phyloP scores from a whole-genome alignment of 306 rosid genomes.

The Trichosanthes cucumerina region DNA sequence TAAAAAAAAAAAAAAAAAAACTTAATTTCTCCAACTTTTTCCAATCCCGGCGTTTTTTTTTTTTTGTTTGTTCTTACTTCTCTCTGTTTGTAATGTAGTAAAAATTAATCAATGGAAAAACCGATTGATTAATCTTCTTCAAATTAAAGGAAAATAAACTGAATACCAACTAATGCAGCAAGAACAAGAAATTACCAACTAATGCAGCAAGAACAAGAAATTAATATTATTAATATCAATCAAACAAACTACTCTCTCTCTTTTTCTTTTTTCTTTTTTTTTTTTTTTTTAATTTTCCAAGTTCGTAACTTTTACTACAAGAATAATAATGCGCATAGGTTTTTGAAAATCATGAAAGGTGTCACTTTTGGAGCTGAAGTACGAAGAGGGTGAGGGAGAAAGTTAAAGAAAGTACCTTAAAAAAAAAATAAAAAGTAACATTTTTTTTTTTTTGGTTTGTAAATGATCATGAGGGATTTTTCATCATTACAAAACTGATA shows the following conservation, averaged over 20 bases:
- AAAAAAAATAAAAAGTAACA: background rate
- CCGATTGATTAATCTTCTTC: background rate
- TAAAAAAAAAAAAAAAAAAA: background rate
- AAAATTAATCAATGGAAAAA: constrained; percentile 5
- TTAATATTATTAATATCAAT: background rate
- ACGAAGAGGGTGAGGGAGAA: background rate
- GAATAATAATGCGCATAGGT: background rate
- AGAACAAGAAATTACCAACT: background rate
- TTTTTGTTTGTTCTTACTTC: background rate
- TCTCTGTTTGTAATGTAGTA: background rate
- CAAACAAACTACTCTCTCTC: no score
- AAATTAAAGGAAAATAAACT: background rate
- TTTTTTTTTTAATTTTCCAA: background rate
- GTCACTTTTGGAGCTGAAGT: constrained; percentile 1
- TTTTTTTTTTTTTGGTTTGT: background rate
- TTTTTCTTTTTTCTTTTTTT: background rate
- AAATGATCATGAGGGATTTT: background rate
- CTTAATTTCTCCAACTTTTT: constrained; percentile 1
- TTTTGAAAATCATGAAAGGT: background rate
- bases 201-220: background rate
- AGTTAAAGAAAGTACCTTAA: background rate
- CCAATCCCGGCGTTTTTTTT: background rate
- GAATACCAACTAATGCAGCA: background rate
- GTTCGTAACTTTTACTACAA: background rate
- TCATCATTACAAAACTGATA: background rate